These are phyloP conservation scores for Rhazya stricta DNA, from an alignment of 257 asterid species.

Conservation along the genomic window DNA sequence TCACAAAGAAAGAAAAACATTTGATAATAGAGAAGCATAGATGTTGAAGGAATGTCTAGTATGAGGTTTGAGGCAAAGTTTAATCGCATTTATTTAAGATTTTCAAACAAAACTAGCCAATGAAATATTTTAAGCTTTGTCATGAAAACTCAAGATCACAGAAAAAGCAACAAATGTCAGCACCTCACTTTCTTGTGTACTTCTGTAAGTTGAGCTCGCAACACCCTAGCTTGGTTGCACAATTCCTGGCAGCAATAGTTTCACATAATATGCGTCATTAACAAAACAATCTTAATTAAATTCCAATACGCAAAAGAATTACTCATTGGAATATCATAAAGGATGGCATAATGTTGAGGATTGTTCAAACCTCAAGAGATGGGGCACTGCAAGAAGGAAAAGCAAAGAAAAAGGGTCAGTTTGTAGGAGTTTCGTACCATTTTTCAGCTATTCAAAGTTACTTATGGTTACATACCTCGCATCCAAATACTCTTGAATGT, in stretches of 20 bases:
- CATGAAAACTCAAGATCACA: slow-evolving; percentile 7
- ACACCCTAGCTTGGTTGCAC: slow-evolving; percentile 44
- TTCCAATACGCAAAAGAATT: background rate
- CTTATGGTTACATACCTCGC: slow-evolving; percentile 40
- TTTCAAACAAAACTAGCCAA: background rate
- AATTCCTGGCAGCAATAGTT: slow-evolving; percentile 51
- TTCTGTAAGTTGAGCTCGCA: slow-evolving; percentile 51
- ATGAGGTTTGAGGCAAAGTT: background rate
- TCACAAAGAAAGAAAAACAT: background rate
- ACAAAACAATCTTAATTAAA: background rate
- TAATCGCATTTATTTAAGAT: background rate
- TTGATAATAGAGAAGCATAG: background rate
- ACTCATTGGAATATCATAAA: background rate
- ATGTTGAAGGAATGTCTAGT: background rate
- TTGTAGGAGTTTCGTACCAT: background rate
- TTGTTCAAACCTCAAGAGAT: slow-evolving; percentile 51
- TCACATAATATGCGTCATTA: slow-evolving; percentile 7
- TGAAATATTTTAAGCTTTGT: background rate
- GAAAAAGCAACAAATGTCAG: background rate
- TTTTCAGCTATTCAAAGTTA: background rate
- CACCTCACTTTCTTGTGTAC: slow-evolving; percentile 52
- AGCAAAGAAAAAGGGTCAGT: slow-evolving; percentile 4
- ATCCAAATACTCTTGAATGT: slow-evolving; percentile 73
- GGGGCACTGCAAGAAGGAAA: slow-evolving; percentile 55
- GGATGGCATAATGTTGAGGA: slow-evolving; percentile 6